Conservation (phyloP, 148 eudicot genomes). For the Silene uniflora region DNA sequence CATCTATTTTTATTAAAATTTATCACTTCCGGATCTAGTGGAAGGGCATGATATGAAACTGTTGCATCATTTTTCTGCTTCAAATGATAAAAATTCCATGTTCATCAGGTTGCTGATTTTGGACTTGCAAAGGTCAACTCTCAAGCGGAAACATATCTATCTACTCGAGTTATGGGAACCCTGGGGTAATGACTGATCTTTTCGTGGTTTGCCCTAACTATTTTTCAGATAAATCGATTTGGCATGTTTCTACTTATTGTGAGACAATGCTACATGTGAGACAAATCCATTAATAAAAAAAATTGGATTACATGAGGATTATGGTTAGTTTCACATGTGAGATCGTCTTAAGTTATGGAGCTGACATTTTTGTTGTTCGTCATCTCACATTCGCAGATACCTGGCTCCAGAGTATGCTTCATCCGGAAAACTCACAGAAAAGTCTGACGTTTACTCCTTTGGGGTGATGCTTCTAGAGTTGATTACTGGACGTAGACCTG, state of each 20-base stretch:
- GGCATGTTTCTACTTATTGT: background rate
- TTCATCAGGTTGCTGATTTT: conserved; percentile 73
- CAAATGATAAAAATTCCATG: background rate
- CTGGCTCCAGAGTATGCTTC: conserved; percentile 85
- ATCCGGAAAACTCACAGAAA: conserved; percentile 74
- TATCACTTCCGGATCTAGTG: background rate
- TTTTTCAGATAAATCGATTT: background rate
- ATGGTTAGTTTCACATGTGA: too few species aligned
- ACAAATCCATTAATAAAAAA: too few species aligned
- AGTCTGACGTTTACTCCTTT: conserved; percentile 85
- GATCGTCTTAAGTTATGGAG: background rate
- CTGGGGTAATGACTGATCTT: conserved; percentile 41
- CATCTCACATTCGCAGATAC: conserved; percentile 39
- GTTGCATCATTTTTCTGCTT: background rate
- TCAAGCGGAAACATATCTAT: conserved; percentile 49
- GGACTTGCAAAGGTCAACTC: conserved; percentile 71
- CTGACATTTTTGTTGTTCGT: background rate
- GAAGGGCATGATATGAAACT: too few species aligned
- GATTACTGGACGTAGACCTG: conserved; percentile 82
- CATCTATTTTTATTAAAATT: too few species aligned
- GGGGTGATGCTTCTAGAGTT: conserved; percentile 85
- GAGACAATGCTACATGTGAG: too few species aligned
- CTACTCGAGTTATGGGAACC: conserved; percentile 85
- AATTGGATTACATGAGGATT: too few species aligned
- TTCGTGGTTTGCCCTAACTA: background rate